Conservation (phyloP, 1,139 yeast genomes). For the Torulaspora pretoriensis region DNA sequence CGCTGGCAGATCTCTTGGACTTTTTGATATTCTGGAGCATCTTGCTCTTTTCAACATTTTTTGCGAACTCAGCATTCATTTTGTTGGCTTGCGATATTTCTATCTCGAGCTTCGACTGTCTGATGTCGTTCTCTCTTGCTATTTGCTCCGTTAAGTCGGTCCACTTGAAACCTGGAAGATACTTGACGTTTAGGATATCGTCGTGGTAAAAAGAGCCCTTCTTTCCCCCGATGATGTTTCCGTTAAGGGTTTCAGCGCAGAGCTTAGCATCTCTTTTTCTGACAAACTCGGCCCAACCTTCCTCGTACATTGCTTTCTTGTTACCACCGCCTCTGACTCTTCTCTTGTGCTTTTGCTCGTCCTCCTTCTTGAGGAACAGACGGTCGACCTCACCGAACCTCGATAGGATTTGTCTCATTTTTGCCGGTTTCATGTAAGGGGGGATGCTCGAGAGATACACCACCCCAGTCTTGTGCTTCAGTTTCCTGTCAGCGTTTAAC, state of each 20-base stretch:
- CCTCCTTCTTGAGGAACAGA: constrained; percentile 83
- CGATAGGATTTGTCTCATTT: constrained; percentile 71
- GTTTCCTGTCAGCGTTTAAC: constrained; percentile 53
- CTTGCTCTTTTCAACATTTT: constrained; percentile 82
- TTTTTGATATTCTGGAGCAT: constrained; percentile 65
- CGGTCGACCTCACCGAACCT: constrained; percentile 86
- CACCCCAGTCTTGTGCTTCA: constrained; percentile 75
- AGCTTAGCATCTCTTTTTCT: constrained; percentile 83
- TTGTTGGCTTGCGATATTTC: constrained; percentile 88
- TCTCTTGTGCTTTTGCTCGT: constrained; percentile 54
- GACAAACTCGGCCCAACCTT: constrained; percentile 95
- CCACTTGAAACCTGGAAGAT: constrained; percentile 92
- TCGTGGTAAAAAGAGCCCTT: constrained; percentile 92
- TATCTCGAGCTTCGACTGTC: constrained; percentile 81
- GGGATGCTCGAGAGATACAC: constrained; percentile 87
- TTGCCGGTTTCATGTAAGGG: constrained; percentile 95
- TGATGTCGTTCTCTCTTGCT: constrained; percentile 81
- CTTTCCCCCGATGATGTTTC: constrained; percentile 86
- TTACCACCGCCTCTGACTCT: constrained; percentile 92
- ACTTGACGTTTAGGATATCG: constrained; percentile 86
- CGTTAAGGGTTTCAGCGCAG: constrained; percentile 82
- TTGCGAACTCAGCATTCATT: constrained; percentile 75
- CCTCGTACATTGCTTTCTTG: constrained; percentile 79
- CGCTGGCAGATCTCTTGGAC: constrained; percentile 35
- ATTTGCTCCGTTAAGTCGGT: constrained; percentile 89